Percentiles rank a stretch among this genome's conserved stretches.
phyloP scores from a whole-genome alignment of 2,329 filamentous ascomycete genomes.

The Talaromyces sp. region DNA sequence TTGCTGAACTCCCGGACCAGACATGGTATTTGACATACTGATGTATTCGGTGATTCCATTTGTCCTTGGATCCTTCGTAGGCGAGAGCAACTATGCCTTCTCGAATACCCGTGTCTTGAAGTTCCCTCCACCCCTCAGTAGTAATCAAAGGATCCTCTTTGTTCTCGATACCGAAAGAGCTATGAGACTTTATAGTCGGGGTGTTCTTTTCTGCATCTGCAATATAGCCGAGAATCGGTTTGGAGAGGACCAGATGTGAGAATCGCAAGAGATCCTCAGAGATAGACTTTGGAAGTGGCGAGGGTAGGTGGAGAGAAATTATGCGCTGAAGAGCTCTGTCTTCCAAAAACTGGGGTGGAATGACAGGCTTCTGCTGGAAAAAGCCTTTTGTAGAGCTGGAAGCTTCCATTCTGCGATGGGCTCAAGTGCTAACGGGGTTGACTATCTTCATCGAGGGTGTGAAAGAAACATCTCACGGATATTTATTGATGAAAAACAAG shows the following conservation, averaged over 20 bases:
- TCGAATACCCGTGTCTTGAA: constrained; percentile 18
- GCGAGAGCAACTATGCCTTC: constrained; percentile 21
- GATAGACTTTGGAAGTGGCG: constrained; percentile 14
- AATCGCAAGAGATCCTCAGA: constrained; percentile 17
- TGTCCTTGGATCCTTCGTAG: constrained; percentile 12
- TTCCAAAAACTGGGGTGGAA: constrained; percentile 16
- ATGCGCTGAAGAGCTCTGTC: constrained; percentile 17
- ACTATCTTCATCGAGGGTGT: not conserved
- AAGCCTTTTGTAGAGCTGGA: constrained; percentile 20
- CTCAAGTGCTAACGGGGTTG: not conserved
- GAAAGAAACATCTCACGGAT: not conserved
- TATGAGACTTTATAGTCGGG: constrained; percentile 17
- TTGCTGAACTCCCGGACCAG: constrained; percentile 20
- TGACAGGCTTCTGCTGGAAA: constrained; percentile 17
- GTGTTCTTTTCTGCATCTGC: constrained; percentile 19
- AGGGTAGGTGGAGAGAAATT: constrained; percentile 17
- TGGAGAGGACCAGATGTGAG: constrained; percentile 17
- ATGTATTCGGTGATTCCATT: constrained; percentile 19
- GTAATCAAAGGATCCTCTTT: constrained; percentile 20
- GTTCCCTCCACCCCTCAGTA: constrained; percentile 20
- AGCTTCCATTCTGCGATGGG: constrained; percentile 15
- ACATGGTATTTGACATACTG: constrained; percentile 19
- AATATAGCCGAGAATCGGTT: constrained; percentile 11
- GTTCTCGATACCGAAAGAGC: constrained; percentile 20
- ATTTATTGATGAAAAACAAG: not conserved